phyloP scores from a whole-genome alignment of 306 rosid species.

The Vigna hirtella region DNA sequence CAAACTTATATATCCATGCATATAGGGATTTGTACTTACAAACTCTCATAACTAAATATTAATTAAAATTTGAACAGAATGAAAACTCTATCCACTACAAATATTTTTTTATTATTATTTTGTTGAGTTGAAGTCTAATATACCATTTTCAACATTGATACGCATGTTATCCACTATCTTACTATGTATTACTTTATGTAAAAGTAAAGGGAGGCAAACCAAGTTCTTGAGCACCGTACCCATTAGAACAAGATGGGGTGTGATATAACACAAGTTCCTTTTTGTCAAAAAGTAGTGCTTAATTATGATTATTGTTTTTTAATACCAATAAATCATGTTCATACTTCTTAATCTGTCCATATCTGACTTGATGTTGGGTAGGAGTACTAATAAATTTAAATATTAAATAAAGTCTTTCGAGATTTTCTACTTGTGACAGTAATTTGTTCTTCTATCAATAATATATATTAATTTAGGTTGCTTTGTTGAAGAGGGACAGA shows the following conservation, averaged over 20 bases:
- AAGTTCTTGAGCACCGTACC: slow-evolving; percentile 52
- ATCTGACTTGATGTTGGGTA: slow-evolving; percentile 1
- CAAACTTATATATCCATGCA: too few relatives aligned
- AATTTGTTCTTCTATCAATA: slow-evolving; percentile 1
- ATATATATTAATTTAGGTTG: slow-evolving; percentile 24
- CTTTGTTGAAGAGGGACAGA: slow-evolving; percentile 41
- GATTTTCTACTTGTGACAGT: background rate
- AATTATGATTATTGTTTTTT: background rate
- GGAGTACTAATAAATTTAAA: slow-evolving; percentile 12
- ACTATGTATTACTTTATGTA: background rate
- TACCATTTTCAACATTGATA: background rate
- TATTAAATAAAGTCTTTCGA: slow-evolving; percentile 14
- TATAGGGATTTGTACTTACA: background rate
- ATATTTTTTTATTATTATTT: background rate
- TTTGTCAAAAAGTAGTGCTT: slow-evolving; percentile 33
- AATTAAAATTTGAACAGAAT: background rate
- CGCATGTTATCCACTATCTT: slow-evolving; percentile 36
- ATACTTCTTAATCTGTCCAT: slow-evolving; percentile 35
- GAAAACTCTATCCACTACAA: background rate
- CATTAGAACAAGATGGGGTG: slow-evolving; percentile 23
- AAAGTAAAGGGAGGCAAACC: background rate
- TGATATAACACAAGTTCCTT: background rate
- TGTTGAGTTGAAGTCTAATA: background rate
- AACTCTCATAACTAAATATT: background rate
- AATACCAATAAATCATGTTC: slow-evolving; percentile 37